These are phyloP conservation scores for Triadica sebifera DNA, from an alignment of 345 rosid species.

Conservation along the genomic window DNA sequence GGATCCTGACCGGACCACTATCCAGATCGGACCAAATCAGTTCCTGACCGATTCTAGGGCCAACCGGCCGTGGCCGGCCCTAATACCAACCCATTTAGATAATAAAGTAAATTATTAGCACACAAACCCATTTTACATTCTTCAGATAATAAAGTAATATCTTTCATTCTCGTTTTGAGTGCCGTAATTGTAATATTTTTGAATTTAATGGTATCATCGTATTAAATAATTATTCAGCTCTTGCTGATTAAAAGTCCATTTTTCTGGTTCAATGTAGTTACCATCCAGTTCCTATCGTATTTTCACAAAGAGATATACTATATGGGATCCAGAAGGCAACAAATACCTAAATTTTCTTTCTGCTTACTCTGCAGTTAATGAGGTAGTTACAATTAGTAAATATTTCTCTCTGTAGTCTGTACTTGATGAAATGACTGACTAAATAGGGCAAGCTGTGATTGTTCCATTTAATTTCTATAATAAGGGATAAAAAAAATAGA, in stretches of 20 bases:
- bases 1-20: too few species aligned
- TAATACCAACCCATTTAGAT: not conserved
- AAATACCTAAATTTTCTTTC: conserved; percentile 87
- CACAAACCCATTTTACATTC: not conserved
- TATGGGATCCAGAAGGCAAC: conserved; percentile 96
- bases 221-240: not conserved
- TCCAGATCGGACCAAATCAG: too few species aligned
- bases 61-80: too few species aligned
- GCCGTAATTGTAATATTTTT: too few species aligned
- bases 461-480: not conserved
- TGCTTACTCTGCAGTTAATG: conserved; percentile 94
- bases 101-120: conserved; percentile 4
- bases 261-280: conserved; percentile 52
- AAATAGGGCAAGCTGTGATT: not conserved
- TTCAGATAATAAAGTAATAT: not conserved
- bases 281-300: conserved; percentile 94
- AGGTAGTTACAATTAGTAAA: conserved; percentile 38
- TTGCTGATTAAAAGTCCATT: not conserved
- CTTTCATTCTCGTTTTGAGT: not conserved
- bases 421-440: not conserved
- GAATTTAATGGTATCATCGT: too few species aligned
- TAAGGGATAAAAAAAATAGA: not conserved
- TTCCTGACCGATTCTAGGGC: too few species aligned
- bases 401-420: not conserved
- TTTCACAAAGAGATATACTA: conserved; percentile 75